Base-by-base conservation (phyloP, 441 rosid genomes). In the Erysimum cheiri region DNA sequence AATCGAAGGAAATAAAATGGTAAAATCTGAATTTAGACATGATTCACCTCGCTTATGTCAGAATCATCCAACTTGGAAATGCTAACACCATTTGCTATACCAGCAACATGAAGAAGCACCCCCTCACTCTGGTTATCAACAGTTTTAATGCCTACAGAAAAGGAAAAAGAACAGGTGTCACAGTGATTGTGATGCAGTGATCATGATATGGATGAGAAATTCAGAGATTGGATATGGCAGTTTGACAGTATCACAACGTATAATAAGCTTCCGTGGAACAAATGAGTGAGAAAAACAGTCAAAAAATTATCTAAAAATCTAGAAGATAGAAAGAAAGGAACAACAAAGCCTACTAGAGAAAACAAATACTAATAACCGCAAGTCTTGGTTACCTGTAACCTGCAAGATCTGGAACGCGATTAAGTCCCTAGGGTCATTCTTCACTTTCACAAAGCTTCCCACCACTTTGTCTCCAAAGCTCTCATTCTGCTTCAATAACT, bases 371-470 rank as follows among this genome's bases (percentile, higher is more conserved):
- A 54, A 33, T 48, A 49, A 55, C 26, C 36, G 62, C 2, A 5
- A 31, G 15, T 36, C 11, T 19, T 22, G 2, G 17, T 66, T 72
- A 88, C 91, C 90, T 84, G 77, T 85, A 59, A 86, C 91, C 77
- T 80, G 82, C 69, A 78, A 54, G 66, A 88, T 73, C 72, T 81
- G 83, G 74, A 70, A 72, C 26, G 61, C 78, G 15, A 36, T 33
- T 63, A 8, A 17, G 60, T 83, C 83, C 31, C 61, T 70, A 35
- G 83, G 77, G 58, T 79, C 79, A 58, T 64, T 74, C 78, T 79
- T 86, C 14, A 88, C 81, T 82, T 82, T 88, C 70, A 88, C 90
- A 72, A 88, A 85, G 80, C 84, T 80, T 72, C 91, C 91, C 17
- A 85, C 64, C 49, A 87, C 76, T 77, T 88, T 87, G 28, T 50